Evolutionary conservation across 176 grass and related monocot species (phyloP), one percentile per base, ranked within the genome.

Genomic region (Bothriochloa decipiens): DNA sequence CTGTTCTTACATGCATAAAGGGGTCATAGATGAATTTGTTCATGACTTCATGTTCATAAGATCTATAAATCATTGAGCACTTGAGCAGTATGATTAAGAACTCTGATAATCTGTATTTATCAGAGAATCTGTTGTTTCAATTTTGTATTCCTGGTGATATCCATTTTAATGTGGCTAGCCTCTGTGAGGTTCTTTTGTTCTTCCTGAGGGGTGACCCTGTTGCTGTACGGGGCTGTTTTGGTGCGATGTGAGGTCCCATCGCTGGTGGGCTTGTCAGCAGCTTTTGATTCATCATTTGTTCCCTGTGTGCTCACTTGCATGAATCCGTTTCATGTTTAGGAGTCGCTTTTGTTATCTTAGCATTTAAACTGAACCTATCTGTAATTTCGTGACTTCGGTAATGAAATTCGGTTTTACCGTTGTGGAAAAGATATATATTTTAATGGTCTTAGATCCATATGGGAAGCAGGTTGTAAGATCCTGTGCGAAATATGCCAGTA

Each of bases 81-180:
- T 60, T 83, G 49, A 69, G 63, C 29, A 62, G n/a, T 77, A 73
- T 74, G 58, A 68, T 66, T 70, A 77, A 28, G 36, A 77, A 45
- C 37, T 88, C 42, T 35, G 39, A 49, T 39, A 53, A 27, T 39
- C 17, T 49, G 22, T 70, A 46, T 57, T 82, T 61, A 26, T 60
- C 26, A 18, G 46, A 75, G 36, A 22, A 46, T 25, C 43, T 4
- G 2, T 32, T 78, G 12, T 42, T 63, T 40, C 52, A 20, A 13
- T 78, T 83, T 78, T 37, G 17, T 68, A 78, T 83, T 63, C 42
- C 22, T 79, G 37, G 3, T 35, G 22, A 83, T 72, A 72, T 8
- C 57, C 28, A 62, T 77, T 73, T 77, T 77, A 62, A 17, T 77
- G n/a, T 36, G 35, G 35, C 5, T 36, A 4, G 35, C 35, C 35